Evolutionary conservation across 768 basidiomycete species (phyloP).

Genomic region (Flagelloscypha sp.): DNA sequence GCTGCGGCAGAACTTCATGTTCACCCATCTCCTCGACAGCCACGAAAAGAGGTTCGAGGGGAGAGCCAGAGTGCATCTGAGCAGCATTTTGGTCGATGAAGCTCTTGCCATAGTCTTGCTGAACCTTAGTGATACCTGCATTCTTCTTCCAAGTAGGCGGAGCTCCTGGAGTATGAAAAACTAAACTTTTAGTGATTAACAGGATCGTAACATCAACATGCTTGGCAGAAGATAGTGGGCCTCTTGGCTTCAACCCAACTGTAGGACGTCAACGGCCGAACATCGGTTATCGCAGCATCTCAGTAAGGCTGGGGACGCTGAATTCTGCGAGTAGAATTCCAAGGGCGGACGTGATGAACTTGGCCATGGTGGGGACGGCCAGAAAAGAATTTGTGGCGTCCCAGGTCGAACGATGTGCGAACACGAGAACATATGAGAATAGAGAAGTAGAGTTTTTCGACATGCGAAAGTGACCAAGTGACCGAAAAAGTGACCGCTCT

Average conservation of each 20-base stretch:
- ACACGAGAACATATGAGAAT: too few species aligned
- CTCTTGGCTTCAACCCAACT: constrained; percentile 36
- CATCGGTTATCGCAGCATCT: constrained; percentile 29
- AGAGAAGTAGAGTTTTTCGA: too few species aligned
- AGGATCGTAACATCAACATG: constrained; percentile 17
- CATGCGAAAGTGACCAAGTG: too few species aligned
- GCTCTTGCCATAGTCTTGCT: constrained; percentile 40
- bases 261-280: constrained; percentile 42
- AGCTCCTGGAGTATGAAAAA: constrained; percentile 39
- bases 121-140: constrained; percentile 42
- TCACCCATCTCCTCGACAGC: constrained; percentile 40
- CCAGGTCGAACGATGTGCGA: too few species aligned
- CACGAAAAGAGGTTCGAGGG: constrained; percentile 48
- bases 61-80: constrained; percentile 24
- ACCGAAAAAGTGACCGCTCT: too few species aligned
- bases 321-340: constrained; percentile 21
- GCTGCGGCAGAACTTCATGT: constrained; percentile 31
- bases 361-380: too few species aligned
- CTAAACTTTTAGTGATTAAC: constrained; percentile 9
- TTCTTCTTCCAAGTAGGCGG: constrained; percentile 53
- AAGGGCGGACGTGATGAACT: too few species aligned
- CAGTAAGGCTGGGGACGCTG: constrained; percentile 12
- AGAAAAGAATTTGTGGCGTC: too few species aligned
- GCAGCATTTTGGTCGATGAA: constrained; percentile 54
- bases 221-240: constrained; percentile 48